A percentile compares a stretch with the other conserved stretches of the same genome.
These are phyloP conservation scores for Panellus pusillus DNA, from an alignment of 768 basidiomycete genomes.

Conservation along the genomic window DNA sequence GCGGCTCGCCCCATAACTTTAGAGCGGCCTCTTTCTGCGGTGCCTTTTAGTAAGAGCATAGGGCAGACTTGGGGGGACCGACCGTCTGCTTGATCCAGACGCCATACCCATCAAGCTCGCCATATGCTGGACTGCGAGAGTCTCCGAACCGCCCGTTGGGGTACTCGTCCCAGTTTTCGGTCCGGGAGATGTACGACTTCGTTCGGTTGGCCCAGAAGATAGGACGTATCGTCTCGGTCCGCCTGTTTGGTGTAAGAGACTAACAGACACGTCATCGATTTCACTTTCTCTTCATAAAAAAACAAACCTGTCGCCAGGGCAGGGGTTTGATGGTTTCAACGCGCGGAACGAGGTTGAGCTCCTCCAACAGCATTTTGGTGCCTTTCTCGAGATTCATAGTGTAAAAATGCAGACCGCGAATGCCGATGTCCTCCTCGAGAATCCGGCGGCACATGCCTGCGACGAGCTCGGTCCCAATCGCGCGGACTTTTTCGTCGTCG, in stretches of 20 bases:
- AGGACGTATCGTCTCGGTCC: slow-evolving; percentile 90
- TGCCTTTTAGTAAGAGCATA: slow-evolving; percentile 11
- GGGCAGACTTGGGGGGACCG: slow-evolving; percentile 25
- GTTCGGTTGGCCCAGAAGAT: slow-evolving; percentile 99
- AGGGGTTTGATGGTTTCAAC: slow-evolving; percentile 92
- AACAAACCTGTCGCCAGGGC: slow-evolving; percentile 89
- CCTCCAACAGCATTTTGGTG: slow-evolving; percentile 92
- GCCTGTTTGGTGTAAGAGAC: slow-evolving; percentile 91
- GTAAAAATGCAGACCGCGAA: slow-evolving; percentile 92
- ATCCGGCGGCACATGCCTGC: slow-evolving; percentile 93
- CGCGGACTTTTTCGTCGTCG: slow-evolving; percentile 90
- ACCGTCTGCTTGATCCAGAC: slow-evolving; percentile 90
- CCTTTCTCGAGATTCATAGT: slow-evolving; percentile 98
- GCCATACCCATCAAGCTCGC: slow-evolving; percentile 96
- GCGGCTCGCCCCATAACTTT: slow-evolving; percentile 86
- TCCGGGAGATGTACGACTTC: slow-evolving; percentile 92
- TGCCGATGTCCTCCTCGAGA: slow-evolving; percentile 73
- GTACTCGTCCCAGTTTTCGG: slow-evolving; percentile 99
- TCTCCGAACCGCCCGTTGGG: slow-evolving; percentile 99
- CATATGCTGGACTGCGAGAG: slow-evolving; percentile 95
- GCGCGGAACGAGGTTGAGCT: slow-evolving; percentile 83
- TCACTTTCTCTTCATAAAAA: background rate
- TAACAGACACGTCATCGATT: slow-evolving; percentile 30
- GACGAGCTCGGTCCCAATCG: slow-evolving; percentile 90
- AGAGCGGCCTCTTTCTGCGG: slow-evolving; percentile 81